These are phyloP conservation scores for Gardenia jasminoides DNA, from an alignment of 257 asterid species.

Conservation along the genomic window DNA sequence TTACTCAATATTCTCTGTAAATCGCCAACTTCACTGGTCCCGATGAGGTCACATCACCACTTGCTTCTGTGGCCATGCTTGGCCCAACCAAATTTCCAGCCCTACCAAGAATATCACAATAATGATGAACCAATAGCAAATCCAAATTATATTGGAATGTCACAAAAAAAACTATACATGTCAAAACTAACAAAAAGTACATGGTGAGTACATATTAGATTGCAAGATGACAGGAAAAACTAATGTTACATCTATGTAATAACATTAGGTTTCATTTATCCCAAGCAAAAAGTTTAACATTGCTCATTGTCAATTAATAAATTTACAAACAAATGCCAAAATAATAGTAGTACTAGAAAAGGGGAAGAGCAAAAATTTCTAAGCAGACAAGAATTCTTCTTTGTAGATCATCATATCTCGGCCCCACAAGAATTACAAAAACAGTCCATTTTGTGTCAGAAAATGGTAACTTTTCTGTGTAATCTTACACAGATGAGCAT, in stretches of 20 bases:
- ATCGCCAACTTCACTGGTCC: constrained; percentile 94
- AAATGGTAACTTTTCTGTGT: background rate
- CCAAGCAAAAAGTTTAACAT: background rate
- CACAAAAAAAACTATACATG: no score
- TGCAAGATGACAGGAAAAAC: background rate
- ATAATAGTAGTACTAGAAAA: no score
- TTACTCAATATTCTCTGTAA: constrained; percentile 89
- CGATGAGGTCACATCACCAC: constrained; percentile 80
- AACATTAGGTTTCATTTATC: background rate
- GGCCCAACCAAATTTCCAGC: constrained; percentile 84
- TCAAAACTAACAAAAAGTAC: background rate
- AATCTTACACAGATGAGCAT: background rate
- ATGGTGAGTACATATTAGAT: background rate
- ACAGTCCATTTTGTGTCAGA: background rate
- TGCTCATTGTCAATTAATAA: background rate
- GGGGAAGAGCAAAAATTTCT: no score
- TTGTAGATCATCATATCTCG: background rate
- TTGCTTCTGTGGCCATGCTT: constrained; percentile 72
- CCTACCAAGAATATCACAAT: constrained; percentile 37
- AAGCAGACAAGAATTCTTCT: background rate
- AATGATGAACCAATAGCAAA: background rate
- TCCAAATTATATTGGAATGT: no score
- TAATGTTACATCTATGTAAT: background rate
- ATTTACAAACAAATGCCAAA: background rate
- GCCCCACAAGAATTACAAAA: background rate